These are phyloP conservation scores for Leishmania major DNA, from an alignment of 208 protist species.

Conservation along the genomic window DNA sequence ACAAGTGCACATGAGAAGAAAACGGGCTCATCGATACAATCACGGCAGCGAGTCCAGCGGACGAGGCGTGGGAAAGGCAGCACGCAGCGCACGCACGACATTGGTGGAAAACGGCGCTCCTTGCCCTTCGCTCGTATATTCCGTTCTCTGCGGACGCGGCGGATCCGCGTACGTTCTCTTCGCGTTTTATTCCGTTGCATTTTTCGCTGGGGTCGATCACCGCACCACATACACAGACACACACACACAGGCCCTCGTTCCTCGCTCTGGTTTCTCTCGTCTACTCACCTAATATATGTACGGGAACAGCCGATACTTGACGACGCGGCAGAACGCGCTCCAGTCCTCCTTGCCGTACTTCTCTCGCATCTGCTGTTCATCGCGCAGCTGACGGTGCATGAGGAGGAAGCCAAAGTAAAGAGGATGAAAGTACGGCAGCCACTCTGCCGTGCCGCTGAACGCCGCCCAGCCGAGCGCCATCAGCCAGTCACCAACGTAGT, in stretches of 20 bases:
- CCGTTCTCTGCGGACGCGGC: not conserved
- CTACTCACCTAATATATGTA: slow-evolving; percentile 67
- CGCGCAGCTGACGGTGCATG: slow-evolving; percentile 93
- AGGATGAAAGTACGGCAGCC: slow-evolving; percentile 94
- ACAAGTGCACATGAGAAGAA: slow-evolving; percentile 1
- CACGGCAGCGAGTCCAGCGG: not conserved
- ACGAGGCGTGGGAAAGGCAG: not conserved
- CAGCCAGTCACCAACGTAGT: slow-evolving; percentile 96
- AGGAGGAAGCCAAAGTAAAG: slow-evolving; percentile 95
- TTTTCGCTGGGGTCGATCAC: not conserved
- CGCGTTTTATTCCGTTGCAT: not conserved
- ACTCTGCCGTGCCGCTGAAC: slow-evolving; percentile 56
- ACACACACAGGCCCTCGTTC: not conserved
- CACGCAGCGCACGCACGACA: not conserved
- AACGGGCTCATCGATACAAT: not conserved
- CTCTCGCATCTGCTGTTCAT: slow-evolving; percentile 89
- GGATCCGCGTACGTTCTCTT: not conserved
- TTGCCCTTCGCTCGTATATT: not conserved
- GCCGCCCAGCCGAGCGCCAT: slow-evolving; percentile 77
- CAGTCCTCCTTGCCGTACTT: slow-evolving; percentile 94
- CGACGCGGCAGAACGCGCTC: slow-evolving; percentile 90
- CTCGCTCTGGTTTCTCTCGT: not conserved
- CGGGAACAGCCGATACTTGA: slow-evolving; percentile 91
- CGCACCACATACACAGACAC: not conserved
- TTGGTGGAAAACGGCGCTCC: not conserved